Evolutionary conservation across 208 protist genomes (phyloP).

Genomic region (Crithidia brevicula): DNA sequence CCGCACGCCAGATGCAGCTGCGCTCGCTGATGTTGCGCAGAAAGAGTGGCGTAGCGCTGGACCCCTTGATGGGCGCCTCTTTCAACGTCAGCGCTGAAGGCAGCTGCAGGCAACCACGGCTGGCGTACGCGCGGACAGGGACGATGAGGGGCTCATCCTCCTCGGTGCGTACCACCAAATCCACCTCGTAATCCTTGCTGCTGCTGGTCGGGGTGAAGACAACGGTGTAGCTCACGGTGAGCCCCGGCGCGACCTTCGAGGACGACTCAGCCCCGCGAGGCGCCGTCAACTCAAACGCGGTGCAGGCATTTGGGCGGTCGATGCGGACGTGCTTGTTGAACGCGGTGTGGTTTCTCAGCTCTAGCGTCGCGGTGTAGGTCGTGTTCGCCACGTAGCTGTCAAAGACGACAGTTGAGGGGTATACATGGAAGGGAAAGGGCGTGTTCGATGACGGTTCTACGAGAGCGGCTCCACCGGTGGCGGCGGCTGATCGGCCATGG

Average conservation of each 20-base stretch:
- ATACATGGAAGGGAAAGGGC: slow-evolving; percentile 77
- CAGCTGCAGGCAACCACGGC: slow-evolving; percentile 88
- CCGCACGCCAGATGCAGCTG: slow-evolving; percentile 71
- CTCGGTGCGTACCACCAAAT: slow-evolving; percentile 88
- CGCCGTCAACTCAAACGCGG: slow-evolving; percentile 71
- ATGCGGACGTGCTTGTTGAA: slow-evolving; percentile 86
- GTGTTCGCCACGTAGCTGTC: slow-evolving; percentile 72
- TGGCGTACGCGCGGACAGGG: slow-evolving; percentile 80
- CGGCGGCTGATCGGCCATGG: no score
- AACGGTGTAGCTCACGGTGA: slow-evolving; percentile 89
- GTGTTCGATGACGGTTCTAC: background rate
- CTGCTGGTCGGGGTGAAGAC: slow-evolving; percentile 79
- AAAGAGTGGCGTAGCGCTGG: slow-evolving; percentile 74
- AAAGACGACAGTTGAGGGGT: slow-evolving; percentile 85
- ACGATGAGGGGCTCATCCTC: slow-evolving; percentile 84
- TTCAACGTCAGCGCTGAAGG: slow-evolving; percentile 68
- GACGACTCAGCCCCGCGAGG: slow-evolving; percentile 57
- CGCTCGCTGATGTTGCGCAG: slow-evolving; percentile 84
- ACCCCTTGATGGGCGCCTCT: slow-evolving; percentile 75
- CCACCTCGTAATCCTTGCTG: slow-evolving; percentile 76
- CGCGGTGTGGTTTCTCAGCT: slow-evolving; percentile 87
- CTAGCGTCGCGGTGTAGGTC: slow-evolving; percentile 70
- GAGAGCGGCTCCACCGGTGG: background rate
- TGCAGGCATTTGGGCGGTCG: slow-evolving; percentile 57
- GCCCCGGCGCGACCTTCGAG: slow-evolving; percentile 89